A percentile compares a stretch with the other conserved stretches of the same genome.
phyloP scores from a whole-genome alignment of 2,329 filamentous ascomycete genomes.

The Podosphaera fusca region DNA sequence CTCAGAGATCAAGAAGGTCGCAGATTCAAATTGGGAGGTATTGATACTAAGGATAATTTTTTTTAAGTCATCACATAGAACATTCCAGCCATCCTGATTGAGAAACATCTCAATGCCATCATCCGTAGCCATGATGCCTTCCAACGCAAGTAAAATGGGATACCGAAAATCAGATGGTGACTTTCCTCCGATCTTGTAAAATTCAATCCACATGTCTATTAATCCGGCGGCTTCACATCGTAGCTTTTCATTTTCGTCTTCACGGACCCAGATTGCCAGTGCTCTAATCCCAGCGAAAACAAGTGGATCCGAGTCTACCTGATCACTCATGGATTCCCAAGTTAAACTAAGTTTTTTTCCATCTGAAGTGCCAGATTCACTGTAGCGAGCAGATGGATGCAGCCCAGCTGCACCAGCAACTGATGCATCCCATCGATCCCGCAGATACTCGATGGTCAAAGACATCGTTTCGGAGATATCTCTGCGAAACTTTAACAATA shows the following conservation, averaged over 20 bases:
- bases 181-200: slow-evolving; percentile 23
- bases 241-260: slow-evolving; percentile 38
- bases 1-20: slow-evolving; percentile 10
- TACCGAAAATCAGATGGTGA: slow-evolving; percentile 28
- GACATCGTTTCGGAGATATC: slow-evolving; percentile 40
- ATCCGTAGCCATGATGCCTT: slow-evolving; percentile 30
- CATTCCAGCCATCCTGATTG: slow-evolving; percentile 28
- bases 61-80: slow-evolving; percentile 27
- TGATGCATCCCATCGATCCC: slow-evolving; percentile 46
- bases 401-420: slow-evolving; percentile 37
- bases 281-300: slow-evolving; percentile 33
- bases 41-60: slow-evolving; percentile 13
- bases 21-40: neutral
- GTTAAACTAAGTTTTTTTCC: slow-evolving; percentile 25
- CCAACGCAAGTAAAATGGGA: slow-evolving; percentile 33
- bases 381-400: slow-evolving; percentile 29
- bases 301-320: slow-evolving; percentile 29
- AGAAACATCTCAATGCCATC: slow-evolving; percentile 20
- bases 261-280: slow-evolving; percentile 42
- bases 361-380: slow-evolving; percentile 21
- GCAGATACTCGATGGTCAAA: slow-evolving; percentile 38
- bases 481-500: slow-evolving; percentile 35
- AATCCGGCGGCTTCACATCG: slow-evolving; percentile 27
- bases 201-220: slow-evolving; percentile 37
- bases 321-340: slow-evolving; percentile 31